A percentile compares a stretch with the other conserved stretches of the same genome.
Conservation (phyloP, 148 eudicot species). For the Chenopodium berlandieri region DNA sequence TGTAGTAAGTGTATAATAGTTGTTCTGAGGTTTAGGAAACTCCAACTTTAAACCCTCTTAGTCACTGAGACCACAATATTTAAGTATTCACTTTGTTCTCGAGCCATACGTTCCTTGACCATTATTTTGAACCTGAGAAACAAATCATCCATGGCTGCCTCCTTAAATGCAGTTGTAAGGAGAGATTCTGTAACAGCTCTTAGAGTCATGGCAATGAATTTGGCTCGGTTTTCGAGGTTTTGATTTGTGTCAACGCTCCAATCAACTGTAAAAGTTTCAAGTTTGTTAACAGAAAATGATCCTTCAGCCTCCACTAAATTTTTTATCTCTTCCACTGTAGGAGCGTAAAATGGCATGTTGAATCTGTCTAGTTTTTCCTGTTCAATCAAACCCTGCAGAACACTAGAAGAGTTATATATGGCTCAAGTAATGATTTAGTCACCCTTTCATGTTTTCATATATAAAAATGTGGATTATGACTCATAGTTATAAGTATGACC, state of each 20-base stretch:
- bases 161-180: conserved; percentile 33
- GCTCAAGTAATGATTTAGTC: background rate
- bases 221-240: conserved; percentile 15
- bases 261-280: conserved; percentile 26
- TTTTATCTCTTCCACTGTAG: conserved; percentile 40
- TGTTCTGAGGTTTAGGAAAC: background rate
- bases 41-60: background rate
- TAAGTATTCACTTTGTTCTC: conserved; percentile 22
- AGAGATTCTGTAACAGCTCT: conserved; percentile 35
- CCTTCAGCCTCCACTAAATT: conserved; percentile 30
- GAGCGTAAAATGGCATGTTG: conserved; percentile 42
- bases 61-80: conserved; percentile 38
- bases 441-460: background rate
- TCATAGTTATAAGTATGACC: background rate
- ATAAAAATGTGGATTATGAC: background rate
- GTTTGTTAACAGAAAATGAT: conserved; percentile 27
- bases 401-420: background rate
- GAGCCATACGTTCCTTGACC: conserved; percentile 29
- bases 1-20: background rate
- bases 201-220: conserved; percentile 14
- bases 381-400: conserved; percentile 31
- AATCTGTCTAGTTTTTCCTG: conserved; percentile 33
- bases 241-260: conserved; percentile 27
- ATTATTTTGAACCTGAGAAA: conserved; percentile 22
- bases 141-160: conserved; percentile 27